phyloP scores from a whole-genome alignment of 2,329 filamentous ascomycete species.

The Aspergillus pseudoglaucus region DNA sequence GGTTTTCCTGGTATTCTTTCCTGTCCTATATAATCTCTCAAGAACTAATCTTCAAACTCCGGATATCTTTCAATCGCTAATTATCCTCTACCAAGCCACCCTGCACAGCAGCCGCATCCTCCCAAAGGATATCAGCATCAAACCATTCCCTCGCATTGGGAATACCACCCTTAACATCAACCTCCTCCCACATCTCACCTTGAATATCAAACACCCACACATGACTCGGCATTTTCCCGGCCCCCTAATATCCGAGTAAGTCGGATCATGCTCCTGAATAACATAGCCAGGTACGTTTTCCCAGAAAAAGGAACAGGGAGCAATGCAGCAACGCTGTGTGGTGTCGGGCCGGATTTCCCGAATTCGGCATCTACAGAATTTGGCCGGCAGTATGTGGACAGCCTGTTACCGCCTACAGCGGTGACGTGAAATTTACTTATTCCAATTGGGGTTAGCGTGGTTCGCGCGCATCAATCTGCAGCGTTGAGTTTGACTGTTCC shows the following conservation, averaged over 20 bases:
- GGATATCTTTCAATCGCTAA: slow-evolving; percentile 45
- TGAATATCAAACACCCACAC: slow-evolving; percentile 44
- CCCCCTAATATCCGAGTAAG: slow-evolving; percentile 48
- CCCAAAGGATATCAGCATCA: slow-evolving; percentile 40
- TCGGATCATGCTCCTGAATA: slow-evolving; percentile 51
- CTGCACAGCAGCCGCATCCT: slow-evolving; percentile 38
- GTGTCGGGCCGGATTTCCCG: slow-evolving; percentile 39
- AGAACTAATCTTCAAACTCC: slow-evolving; percentile 20
- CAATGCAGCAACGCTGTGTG: slow-evolving; percentile 46
- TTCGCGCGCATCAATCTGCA: too few species aligned
- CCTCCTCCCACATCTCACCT: slow-evolving; percentile 26
- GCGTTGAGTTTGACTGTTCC: too few species aligned
- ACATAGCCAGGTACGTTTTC: slow-evolving; percentile 39
- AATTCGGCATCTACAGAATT: slow-evolving; percentile 4
- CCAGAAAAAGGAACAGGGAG: slow-evolving; percentile 34
- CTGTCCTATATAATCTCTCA: too few species aligned
- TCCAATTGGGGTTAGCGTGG: too few species aligned
- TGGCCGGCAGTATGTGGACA: neutral
- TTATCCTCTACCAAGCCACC: slow-evolving; percentile 50
- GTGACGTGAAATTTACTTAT: too few species aligned
- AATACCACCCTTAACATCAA: slow-evolving; percentile 15
- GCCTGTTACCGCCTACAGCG: too few species aligned
- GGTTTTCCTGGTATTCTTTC: too few species aligned
- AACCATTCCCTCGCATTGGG: slow-evolving; percentile 49
- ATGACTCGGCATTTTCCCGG: slow-evolving; percentile 51